A percentile compares a stretch with the other conserved stretches of the same genome.
phyloP scores from a whole-genome alignment of 1,284 basidiomycete species.

The Fistulinella staudtii region DNA sequence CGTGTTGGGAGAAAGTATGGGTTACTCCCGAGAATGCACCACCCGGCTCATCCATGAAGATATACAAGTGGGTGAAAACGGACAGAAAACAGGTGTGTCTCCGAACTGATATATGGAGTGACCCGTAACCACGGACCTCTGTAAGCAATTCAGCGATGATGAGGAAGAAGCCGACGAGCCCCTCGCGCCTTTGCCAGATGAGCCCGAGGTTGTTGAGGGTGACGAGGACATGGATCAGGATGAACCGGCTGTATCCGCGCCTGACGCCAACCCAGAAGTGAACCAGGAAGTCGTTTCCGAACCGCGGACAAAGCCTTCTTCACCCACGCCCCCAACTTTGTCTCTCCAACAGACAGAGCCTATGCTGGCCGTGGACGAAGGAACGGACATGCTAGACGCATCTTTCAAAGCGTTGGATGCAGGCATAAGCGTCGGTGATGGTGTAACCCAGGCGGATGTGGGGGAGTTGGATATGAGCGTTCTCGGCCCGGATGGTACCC shows the following conservation, averaged over 20 bases:
- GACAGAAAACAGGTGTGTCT: constrained; percentile 62
- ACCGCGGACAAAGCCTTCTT: constrained; percentile 53
- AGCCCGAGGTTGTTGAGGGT: constrained; percentile 58
- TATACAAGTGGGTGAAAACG: constrained; percentile 71
- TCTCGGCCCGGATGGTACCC: constrained; percentile 61
- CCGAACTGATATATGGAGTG: not conserved
- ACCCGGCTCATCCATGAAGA: constrained; percentile 59
- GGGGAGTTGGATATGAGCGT: constrained; percentile 53
- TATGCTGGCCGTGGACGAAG: constrained; percentile 32
- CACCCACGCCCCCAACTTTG: constrained; percentile 53
- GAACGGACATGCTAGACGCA: constrained; percentile 39
- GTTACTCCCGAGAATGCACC: constrained; percentile 49
- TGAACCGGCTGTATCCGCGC: constrained; percentile 50
- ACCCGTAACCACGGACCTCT: constrained; percentile 9
- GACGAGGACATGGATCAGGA: constrained; percentile 65
- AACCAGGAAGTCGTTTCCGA: constrained; percentile 39
- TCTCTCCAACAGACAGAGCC: constrained; percentile 35
- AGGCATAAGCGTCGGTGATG: constrained; percentile 36
- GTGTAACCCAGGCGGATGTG: constrained; percentile 32
- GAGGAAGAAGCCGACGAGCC: constrained; percentile 73
- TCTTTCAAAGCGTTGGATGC: constrained; percentile 47
- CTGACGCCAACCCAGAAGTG: constrained; percentile 32
- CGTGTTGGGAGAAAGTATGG: constrained; percentile 75
- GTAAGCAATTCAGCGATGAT: constrained; percentile 76
- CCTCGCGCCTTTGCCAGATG: constrained; percentile 70